Evolutionary conservation across 1,284 basidiomycete genomes (phyloP).

Genomic region (Ustilago trichophora): DNA sequence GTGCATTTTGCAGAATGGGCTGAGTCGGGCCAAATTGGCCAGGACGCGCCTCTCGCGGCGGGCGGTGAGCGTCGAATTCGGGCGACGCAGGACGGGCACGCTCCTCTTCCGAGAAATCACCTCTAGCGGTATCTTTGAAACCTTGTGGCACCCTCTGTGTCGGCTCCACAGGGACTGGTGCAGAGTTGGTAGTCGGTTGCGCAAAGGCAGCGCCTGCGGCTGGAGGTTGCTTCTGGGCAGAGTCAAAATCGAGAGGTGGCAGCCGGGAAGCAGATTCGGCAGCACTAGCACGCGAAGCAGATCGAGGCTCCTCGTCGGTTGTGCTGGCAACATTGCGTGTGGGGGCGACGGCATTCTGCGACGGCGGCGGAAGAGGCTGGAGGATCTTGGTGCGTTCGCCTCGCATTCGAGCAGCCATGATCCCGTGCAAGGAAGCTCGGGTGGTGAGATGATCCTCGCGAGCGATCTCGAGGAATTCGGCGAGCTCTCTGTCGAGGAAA

Average conservation of each 20-base stretch:
- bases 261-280: conserved; percentile 18
- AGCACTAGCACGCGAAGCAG: conserved; percentile 18
- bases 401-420: conserved; percentile 65
- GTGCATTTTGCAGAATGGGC: conserved; percentile 1
- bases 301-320: conserved; percentile 10
- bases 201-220: no score
- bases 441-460: conserved; percentile 71
- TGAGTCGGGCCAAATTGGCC: conserved; percentile 3
- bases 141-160: conserved; percentile 10
- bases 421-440: conserved; percentile 56
- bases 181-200: background rate
- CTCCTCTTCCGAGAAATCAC: conserved; percentile 6
- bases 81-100: conserved; percentile 14
- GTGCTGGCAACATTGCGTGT: background rate
- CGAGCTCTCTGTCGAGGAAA: conserved; percentile 86
- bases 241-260: conserved; percentile 51
- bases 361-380: conserved; percentile 57
- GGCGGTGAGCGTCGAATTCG: conserved; percentile 18
- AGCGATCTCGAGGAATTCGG: conserved; percentile 80
- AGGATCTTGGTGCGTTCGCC: conserved; percentile 64
- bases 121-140: conserved; percentile 25
- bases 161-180: conserved; percentile 5
- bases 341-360: conserved; percentile 13
- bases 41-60: conserved; percentile 13
- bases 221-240: conserved; percentile 7